Base-by-base conservation (phyloP, 208 protist species). In the Crithidia brevicula region DNA sequence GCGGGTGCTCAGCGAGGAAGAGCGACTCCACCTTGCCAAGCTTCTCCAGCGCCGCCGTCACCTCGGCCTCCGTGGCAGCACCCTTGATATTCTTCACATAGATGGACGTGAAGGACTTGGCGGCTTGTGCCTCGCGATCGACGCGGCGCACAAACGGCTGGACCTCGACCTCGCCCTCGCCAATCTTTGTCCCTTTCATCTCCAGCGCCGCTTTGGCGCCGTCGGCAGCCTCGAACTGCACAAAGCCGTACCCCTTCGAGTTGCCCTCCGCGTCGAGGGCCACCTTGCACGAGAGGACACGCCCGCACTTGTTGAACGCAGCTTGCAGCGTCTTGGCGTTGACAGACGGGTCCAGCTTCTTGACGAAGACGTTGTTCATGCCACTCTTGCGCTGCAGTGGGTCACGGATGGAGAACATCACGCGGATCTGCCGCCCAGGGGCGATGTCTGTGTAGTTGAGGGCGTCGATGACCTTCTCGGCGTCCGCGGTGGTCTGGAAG, bases 321-420 rank as follows among this genome's bases (percentile, higher is more conserved):
- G 98, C 93, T 74, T 96, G 87, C 13, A 99, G 83, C 20, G 76
- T 72, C 69, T 98, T 96, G 72, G 96, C 91, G 61, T 97, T 95
- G 64, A 98, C 87, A 28, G 77, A 73, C 62, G 82, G 85, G 72
- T 92, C 86, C 34, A 98, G 81, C 82, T 98, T 97, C 77, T 98
- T 98, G 65, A 99, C 97, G 71, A 98, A 98, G 31, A 99, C 74
- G 83, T 99, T 99, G 84, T 98, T 87, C 36, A 91, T 58, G 47
- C 96, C 96, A 40, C 80, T 94, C 74, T 96, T 96, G 72, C 97
- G 89, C 36, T 97, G 64, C 47, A 85, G 71, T 27, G 98, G 97
- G 59, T 99, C 98, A 50, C 97, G 87, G 65, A 98, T 96, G 51
- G 85, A 95, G 85, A 96, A 98, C 98, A 99, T 99, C 69, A 99